Evolutionary conservation across 352 stramenopile genomes (phyloP).

Genomic region (Phytophthora brassicae): DNA sequence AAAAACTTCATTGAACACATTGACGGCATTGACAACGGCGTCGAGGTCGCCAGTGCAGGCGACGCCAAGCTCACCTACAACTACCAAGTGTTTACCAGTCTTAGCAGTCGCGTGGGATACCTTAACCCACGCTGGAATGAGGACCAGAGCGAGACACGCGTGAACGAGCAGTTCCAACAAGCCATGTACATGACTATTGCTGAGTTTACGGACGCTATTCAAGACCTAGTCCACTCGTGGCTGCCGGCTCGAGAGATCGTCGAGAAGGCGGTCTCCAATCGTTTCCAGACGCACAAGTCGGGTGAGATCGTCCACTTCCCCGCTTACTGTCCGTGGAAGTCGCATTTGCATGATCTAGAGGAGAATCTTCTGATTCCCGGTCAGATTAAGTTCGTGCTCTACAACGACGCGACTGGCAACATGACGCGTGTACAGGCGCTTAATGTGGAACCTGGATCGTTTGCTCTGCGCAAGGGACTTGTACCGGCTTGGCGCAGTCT

Average conservation of each 20-base stretch:
- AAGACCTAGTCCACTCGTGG: conserved; percentile 92
- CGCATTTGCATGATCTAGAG: conserved; percentile 97
- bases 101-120: conserved; percentile 87
- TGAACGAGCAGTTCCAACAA: conserved; percentile 94
- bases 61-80: conserved; percentile 50
- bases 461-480: conserved; percentile 92
- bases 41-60: conserved; percentile 75
- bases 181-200: conserved; percentile 94
- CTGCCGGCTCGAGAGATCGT: conserved; percentile 94
- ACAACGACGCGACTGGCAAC: conserved; percentile 90
- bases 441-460: conserved; percentile 91
- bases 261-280: conserved; percentile 84
- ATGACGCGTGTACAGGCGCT: conserved; percentile 97
- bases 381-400: conserved; percentile 98
- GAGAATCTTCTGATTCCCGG: conserved; percentile 82
- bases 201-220: conserved; percentile 93
- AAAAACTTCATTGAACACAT: conserved; percentile 98
- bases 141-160: conserved; percentile 62
- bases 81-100: conserved; percentile 76
- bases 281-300: conserved; percentile 89
- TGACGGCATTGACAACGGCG: conserved; percentile 99
- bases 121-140: conserved; percentile 98
- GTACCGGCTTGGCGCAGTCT: conserved; percentile 93
- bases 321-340: conserved; percentile 95
- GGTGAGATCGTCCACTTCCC: conserved; percentile 94